Evolutionary conservation across 2,329 filamentous ascomycete species (phyloP).

Genomic region (Aspergillus alliaceus): DNA sequence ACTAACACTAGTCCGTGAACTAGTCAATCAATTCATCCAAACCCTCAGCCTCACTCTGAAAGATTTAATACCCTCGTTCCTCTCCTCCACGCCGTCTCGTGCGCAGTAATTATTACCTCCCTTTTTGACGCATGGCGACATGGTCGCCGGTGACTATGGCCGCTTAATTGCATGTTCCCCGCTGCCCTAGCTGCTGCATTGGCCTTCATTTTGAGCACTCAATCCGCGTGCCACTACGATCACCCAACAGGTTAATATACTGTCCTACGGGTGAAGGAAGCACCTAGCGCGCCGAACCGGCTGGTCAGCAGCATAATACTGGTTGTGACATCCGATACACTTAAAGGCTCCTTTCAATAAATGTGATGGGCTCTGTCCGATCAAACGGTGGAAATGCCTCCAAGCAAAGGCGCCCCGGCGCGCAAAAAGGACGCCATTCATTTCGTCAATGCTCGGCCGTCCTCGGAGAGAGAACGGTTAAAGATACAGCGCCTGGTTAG

Average conservation of each 20-base stretch:
- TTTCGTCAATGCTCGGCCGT: conserved; percentile 35
- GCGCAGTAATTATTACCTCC: background rate
- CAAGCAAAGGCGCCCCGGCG: conserved; percentile 18
- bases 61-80: background rate
- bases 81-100: background rate
- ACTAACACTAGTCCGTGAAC: background rate
- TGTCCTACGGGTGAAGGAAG: background rate
- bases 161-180: background rate
- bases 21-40: background rate
- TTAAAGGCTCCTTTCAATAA: conserved; percentile 7
- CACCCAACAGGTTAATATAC: background rate
- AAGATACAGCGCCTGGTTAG: conserved; percentile 31
- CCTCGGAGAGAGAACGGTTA: conserved; percentile 28
- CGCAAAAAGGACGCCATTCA: conserved; percentile 29
- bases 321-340: conserved; percentile 11
- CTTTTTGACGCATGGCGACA: background rate
- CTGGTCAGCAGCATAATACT: conserved; percentile 21
- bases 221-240: no score
- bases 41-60: background rate
- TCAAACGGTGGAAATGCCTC: conserved; percentile 21
- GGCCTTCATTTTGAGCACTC: background rate
- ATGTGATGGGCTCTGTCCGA: conserved; percentile 15
- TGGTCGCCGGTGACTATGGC: background rate
- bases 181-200: background rate
- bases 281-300: background rate